Conservation (phyloP, 1,139 yeast species). For the Suhomyces bokatorum region DNA sequence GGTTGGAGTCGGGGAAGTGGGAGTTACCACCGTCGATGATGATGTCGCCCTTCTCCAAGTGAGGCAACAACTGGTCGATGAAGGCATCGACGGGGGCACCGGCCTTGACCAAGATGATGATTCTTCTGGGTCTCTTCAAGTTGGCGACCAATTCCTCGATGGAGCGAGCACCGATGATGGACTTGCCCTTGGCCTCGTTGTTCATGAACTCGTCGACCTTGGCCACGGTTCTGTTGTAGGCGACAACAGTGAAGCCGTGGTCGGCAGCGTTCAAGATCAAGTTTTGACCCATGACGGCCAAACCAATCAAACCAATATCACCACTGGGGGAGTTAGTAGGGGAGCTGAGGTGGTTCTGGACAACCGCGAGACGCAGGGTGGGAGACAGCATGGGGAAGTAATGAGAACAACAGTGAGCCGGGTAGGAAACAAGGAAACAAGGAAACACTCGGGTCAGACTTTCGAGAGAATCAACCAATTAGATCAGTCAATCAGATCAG, state of each 20-base stretch:
- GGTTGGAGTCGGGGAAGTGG: slow-evolving; percentile 97
- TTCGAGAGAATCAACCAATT: no score
- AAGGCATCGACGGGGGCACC: slow-evolving; percentile 93
- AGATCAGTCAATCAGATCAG: no score
- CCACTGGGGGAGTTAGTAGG: slow-evolving; percentile 54
- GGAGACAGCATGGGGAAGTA: background rate
- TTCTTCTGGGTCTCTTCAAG: slow-evolving; percentile 96
- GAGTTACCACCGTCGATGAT: slow-evolving; percentile 99
- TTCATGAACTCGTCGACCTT: slow-evolving; percentile 92
- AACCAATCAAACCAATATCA: slow-evolving; percentile 98
- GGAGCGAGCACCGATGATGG: slow-evolving; percentile 94
- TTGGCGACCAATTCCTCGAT: slow-evolving; percentile 83
- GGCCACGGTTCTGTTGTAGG: slow-evolving; percentile 95
- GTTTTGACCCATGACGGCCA: slow-evolving; percentile 99
- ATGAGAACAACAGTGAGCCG: background rate
- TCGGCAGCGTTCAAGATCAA: slow-evolving; percentile 96
- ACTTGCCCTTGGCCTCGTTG: slow-evolving; percentile 91
- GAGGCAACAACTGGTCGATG: slow-evolving; percentile 84
- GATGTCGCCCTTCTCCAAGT: slow-evolving; percentile 95
- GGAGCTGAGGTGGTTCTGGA: slow-evolving; percentile 16
- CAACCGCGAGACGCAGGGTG: slow-evolving; percentile 11
- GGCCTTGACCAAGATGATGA: slow-evolving; percentile 92
- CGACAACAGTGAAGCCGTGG: slow-evolving; percentile 96
- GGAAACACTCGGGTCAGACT: no score
- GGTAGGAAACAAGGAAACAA: no score